Evolutionary conservation across 192 early-diverging fungal genomes (phyloP), one percentile per base, ranked within the genome.

Genomic region (Mortierella alpina): DNA sequence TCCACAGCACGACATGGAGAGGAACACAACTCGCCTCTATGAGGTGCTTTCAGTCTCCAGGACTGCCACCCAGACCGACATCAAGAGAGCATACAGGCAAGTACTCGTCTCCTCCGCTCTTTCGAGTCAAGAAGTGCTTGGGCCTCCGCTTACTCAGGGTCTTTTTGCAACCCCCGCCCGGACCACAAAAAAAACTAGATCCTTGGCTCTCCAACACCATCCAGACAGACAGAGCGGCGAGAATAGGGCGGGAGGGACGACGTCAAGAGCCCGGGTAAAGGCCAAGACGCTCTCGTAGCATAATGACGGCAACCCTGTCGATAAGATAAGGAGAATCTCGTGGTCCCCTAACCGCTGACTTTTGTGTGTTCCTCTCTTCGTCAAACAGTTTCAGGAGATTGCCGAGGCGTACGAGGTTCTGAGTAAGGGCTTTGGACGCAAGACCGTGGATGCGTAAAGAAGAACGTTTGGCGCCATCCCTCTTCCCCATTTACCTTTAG

Each of bases 11-110:
- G 31, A 31, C 31, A 88, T 87, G 86, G 86, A 88, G 44, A 71
- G 81, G 45, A 86, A 85, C 42, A 88, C 84, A 5, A 67, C 72
- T 9, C 82, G 69, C 51, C 55, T 88, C 12, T 88, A 88, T 61
- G 70, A 84, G 39, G 75, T 63, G 7, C 73, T 88, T 13, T 80
- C 83, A 31, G 55, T 88, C 23, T 70, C 68, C 7, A 88, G 85
- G 56, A 66, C 66, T 2, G 73, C 82, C 59, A 75, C 85, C 13
- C 82, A 79, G 47, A 86, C 86, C 10, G 87, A 88, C 52, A 83
- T 88, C 50, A 88, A 88, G 63, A 88, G 85, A 71, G 54, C 82
- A 22, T 76, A 71, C 51, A 49, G 69, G 69, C 62, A 53, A 17
- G 58, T 44, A 11, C 2, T 20, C 45, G 46, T 23, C 42, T 3